Evolutionary conservation across 2,329 filamentous ascomycete species (phyloP).

Genomic region (Fusarium sp.): DNA sequence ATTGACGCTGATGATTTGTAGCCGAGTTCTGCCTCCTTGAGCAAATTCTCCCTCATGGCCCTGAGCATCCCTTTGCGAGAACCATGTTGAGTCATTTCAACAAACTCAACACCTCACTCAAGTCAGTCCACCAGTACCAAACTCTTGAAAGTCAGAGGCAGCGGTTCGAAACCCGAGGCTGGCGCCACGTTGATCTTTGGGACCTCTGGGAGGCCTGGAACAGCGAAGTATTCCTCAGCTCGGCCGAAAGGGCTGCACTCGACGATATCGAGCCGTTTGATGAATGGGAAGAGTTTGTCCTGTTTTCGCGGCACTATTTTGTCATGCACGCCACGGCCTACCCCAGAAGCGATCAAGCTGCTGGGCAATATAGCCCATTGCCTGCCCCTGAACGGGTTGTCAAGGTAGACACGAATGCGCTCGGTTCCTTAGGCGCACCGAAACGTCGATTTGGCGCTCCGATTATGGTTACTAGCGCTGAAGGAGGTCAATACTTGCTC

Average conservation of each 20-base stretch:
- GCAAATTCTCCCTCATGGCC: conserved; percentile 83
- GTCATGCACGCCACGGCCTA: conserved; percentile 69
- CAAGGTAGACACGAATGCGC: conserved; percentile 17
- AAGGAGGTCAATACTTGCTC: conserved; percentile 57
- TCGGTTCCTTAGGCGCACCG: conserved; percentile 24
- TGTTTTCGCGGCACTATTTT: conserved; percentile 88
- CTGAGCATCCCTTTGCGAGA: conserved; percentile 82
- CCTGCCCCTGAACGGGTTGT: neutral
- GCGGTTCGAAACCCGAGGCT: conserved; percentile 78
- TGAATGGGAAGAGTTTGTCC: conserved; percentile 93
- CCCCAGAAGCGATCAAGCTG: neutral
- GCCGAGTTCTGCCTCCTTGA: conserved; percentile 87
- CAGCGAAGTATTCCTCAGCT: conserved; percentile 71
- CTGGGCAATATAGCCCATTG: neutral
- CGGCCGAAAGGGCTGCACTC: conserved; percentile 68
- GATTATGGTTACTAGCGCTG: conserved; percentile 52
- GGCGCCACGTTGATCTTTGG: conserved; percentile 69
- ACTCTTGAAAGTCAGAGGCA: conserved; percentile 71
- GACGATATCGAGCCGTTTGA: conserved; percentile 87
- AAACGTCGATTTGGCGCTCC: conserved; percentile 71
- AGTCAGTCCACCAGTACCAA: conserved; percentile 77
- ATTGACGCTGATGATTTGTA: conserved; percentile 27
- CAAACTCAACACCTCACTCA: conserved; percentile 82
- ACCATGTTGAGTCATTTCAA: conserved; percentile 88
- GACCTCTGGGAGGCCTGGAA: conserved; percentile 89